A percentile compares a stretch with the other conserved stretches of the same genome.
These are phyloP conservation scores for Zarea fungicola DNA, from an alignment of 2,329 filamentous ascomycete species.

Conservation along the genomic window DNA sequence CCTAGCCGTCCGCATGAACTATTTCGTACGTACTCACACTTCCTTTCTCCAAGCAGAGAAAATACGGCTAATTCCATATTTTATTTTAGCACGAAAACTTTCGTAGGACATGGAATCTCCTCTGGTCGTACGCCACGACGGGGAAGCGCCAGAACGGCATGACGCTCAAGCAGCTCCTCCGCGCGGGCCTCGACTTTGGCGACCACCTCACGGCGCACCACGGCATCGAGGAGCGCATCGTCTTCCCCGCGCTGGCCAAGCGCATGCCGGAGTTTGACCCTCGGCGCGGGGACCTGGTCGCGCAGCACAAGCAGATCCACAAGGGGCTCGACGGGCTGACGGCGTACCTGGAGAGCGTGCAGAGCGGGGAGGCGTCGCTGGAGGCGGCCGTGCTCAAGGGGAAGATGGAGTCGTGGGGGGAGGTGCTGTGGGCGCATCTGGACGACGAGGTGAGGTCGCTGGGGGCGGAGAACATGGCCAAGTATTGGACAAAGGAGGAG, in stretches of 20 bases:
- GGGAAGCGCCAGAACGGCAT: constrained; percentile 57
- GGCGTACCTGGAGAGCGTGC: constrained; percentile 59
- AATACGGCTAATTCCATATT: no score
- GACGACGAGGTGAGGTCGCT: constrained; percentile 78
- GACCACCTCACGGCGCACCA: constrained; percentile 72
- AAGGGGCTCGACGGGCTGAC: constrained; percentile 63
- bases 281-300: constrained; percentile 54
- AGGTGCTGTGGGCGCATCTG: constrained; percentile 75
- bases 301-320: constrained; percentile 76
- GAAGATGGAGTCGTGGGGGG: constrained; percentile 73
- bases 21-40: constrained; percentile 49
- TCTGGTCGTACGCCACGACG: constrained; percentile 60
- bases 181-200: constrained; percentile 63
- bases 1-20: constrained; percentile 70
- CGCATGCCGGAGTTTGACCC: constrained; percentile 72
- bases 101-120: constrained; percentile 64
- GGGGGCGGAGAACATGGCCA: constrained; percentile 81
- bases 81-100: constrained; percentile 77
- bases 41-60: background rate
- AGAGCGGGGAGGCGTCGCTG: constrained; percentile 55
- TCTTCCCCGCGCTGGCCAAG: constrained; percentile 72
- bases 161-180: constrained; percentile 64
- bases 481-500: constrained; percentile 74
- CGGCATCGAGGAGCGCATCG: constrained; percentile 71
- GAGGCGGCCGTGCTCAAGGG: constrained; percentile 55